A percentile compares a stretch with the other conserved stretches of the same genome.
phyloP scores from a whole-genome alignment of 345 rosid species.

The Eucalyptus guilfoylei region DNA sequence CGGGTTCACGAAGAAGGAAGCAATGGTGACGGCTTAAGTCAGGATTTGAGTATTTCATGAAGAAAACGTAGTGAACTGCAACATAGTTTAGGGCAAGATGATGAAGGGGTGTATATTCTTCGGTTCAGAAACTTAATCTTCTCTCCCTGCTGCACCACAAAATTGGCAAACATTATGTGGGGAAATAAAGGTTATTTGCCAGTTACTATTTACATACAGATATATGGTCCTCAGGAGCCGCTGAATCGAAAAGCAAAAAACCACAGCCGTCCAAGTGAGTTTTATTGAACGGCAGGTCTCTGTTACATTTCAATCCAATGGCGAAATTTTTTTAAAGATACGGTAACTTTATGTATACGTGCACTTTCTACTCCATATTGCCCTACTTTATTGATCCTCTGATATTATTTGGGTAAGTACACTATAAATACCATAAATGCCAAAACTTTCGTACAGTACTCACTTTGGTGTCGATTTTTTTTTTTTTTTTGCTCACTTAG shows the following conservation, averaged over 20 bases:
- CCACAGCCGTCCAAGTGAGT: background rate
- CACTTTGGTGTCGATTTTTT: accelerated
- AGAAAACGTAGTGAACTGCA: background rate
- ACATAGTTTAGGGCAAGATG: background rate
- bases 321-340: accelerated
- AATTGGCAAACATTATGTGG: background rate
- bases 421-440: accelerated
- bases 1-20: background rate
- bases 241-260: too few relatives aligned
- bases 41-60: background rate
- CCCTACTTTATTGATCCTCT: accelerated
- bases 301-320: background rate
- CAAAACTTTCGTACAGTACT: accelerated
- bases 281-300: background rate
- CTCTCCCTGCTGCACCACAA: background rate
- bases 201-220: background rate
- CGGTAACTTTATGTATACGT: background rate
- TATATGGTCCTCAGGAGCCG: too few relatives aligned
- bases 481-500: accelerated
- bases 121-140: background rate
- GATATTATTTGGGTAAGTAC: accelerated
- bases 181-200: background rate
- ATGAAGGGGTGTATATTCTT: background rate
- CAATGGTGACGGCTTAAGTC: background rate
- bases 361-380: background rate